These are phyloP conservation scores for Chaetothyriales sp. DNA, from an alignment of 2,329 filamentous ascomycete species.

Conservation along the genomic window DNA sequence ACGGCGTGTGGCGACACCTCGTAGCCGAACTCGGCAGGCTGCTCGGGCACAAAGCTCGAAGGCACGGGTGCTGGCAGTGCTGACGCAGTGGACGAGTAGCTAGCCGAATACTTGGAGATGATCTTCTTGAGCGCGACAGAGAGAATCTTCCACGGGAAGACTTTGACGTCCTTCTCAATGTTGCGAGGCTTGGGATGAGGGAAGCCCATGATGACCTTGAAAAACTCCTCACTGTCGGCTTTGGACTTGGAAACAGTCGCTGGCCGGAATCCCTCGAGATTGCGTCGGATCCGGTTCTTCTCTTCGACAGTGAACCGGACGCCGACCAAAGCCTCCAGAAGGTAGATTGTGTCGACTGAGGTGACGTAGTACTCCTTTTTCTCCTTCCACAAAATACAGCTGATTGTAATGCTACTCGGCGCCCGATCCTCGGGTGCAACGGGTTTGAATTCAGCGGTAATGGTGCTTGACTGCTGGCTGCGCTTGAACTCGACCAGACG, in stretches of 20 bases:
- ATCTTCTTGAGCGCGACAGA: constrained; percentile 88
- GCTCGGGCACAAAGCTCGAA: constrained; percentile 24
- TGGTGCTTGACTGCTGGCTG: constrained; percentile 65
- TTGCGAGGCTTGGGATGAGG: constrained; percentile 89
- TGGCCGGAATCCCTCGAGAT: constrained; percentile 86
- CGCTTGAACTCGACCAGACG: constrained; percentile 82
- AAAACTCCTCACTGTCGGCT: constrained; percentile 86
- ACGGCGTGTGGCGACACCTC: constrained; percentile 26
- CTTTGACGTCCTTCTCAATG: constrained; percentile 98
- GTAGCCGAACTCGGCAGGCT: constrained; percentile 28
- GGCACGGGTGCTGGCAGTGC: constrained; percentile 28
- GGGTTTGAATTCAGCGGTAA: constrained; percentile 66
- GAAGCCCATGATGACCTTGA: constrained; percentile 98
- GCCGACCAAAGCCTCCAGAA: constrained; percentile 83
- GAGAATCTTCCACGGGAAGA: constrained; percentile 91
- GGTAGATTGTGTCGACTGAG: constrained; percentile 87
- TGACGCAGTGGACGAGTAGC: constrained; percentile 52
- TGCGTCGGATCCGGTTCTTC: constrained; percentile 94
- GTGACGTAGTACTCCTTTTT: constrained; percentile 86
- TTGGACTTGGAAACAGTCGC: constrained; percentile 89
- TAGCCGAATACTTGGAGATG: constrained; percentile 83
- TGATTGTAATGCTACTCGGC: constrained; percentile 81
- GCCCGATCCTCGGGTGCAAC: constrained; percentile 67
- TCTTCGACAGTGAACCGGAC: constrained; percentile 88
- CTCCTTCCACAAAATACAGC: constrained; percentile 94